Base-by-base conservation (phyloP, 768 basidiomycete genomes). In the Artomyces pyxidatus region DNA sequence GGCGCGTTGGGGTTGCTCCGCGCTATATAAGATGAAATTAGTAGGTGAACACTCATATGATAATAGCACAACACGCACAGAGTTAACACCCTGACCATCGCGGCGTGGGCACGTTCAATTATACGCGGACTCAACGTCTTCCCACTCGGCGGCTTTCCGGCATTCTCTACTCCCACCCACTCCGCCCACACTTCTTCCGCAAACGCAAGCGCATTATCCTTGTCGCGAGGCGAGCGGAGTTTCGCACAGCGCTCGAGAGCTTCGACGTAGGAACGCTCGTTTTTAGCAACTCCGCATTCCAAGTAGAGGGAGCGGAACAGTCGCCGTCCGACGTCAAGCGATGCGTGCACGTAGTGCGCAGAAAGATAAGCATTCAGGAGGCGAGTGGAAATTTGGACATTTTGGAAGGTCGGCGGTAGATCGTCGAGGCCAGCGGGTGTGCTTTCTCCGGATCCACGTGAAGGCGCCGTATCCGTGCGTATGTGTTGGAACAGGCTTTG, bases 281-380 rank as follows among this genome's bases (percentile, higher is more conserved):
- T 81, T 38, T 72, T 69, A 39, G 50, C 48, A 1, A 84, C 61
- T 1, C 58, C 66, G 1, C 68, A 53, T 9, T 73, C 61, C 17
- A 67, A 61, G 51, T 76, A 87, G 3, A 83, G 51, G 4, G 61
- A 63, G 51, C 71, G 63, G 62, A 85, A 91, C 7, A 61, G 62
- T 7, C 71, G 69, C 25, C 67, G 65, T 2, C 77, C 68, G 2
- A 59, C 60, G 23, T 76, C 71, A 37, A 93, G 65, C 0, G 65
- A 59, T 4, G 72, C 65, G 54, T 85, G 83, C 2, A 65, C 62
- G 58, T 85, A 85, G 61, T 83, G 76, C 0, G 93, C 85, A 11
- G 85, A 79, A 43, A 96, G 68, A 60, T 89, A 97, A 3, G 91
- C 78, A 56, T 85, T 88, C 54, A 93, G 58, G 6, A 96, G 74